Base-by-base conservation (phyloP, 23 red algal genomes). In the Gracilaria gracilis region DNA sequence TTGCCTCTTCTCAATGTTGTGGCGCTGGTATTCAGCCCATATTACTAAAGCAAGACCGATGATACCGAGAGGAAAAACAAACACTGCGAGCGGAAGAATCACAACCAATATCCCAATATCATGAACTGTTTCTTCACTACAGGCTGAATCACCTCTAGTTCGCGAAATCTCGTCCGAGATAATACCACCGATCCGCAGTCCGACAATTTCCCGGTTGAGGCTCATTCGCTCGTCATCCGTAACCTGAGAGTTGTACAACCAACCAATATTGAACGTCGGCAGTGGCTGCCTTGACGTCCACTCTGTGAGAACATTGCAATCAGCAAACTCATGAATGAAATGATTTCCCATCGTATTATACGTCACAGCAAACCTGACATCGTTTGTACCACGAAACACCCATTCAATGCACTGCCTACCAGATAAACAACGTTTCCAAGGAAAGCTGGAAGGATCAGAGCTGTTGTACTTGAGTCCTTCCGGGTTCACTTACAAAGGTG, bases 301-400 rank as follows among this genome's bases (percentile, higher is more conserved):
- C n/a, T 73, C 67, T n/a, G 72, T 77, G 40, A 77, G 72, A 50
- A 53, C 51, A 61, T 71, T 50, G 27, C 84, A 87, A 40, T 74
- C 36, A 6, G 46, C 42, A 28, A 75, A 48, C 28, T 57, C 51
- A 29, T 75, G 50, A 54, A 87, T 57, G 44, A 87, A 71, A 50
- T 74, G 69, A 75, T 74, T 74, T 11, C 84, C 84, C 47, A 87
- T 34, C 2, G 77, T 33, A 21, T 75, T 46, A 58, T 73, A 87
- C 9, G 84, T 87, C 38, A 87, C 84, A 19, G 65, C 84, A 61
- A 87, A 87, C 28, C 57, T 33, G 28, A 87, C 69, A 49, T 28
- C 24, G 28, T 87, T 19, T 23, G 65, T 71, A 9, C 69, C 84
- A 11, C 69, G 27, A 42, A 54, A 67, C 20, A 76, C 84, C 84